These are phyloP conservation scores for Iberis pinnata DNA, from an alignment of 345 rosid genomes.

Conservation along the genomic window DNA sequence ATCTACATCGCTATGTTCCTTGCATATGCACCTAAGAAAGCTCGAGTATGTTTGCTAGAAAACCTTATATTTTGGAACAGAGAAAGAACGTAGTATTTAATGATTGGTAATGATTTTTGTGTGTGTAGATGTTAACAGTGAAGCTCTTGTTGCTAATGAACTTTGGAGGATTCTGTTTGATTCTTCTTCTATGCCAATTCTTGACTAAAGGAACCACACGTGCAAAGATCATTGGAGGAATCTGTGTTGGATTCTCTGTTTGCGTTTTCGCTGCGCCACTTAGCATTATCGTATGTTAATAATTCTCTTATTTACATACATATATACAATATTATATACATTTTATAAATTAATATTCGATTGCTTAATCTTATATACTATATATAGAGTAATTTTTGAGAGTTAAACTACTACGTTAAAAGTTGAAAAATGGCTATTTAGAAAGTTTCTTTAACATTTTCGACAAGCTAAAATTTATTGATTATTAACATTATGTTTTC, in stretches of 20 bases:
- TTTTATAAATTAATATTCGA: too few species aligned
- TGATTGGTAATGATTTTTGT: background rate
- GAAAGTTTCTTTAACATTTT: too few species aligned
- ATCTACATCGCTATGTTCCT: conserved; percentile 49
- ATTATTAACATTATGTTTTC: too few species aligned
- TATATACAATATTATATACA: too few species aligned
- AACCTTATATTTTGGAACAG: background rate
- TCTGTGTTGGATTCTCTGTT: conserved; percentile 41
- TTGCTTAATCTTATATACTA: too few species aligned
- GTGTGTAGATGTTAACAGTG: conserved; percentile 45
- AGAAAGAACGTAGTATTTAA: background rate
- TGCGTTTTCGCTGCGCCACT: conserved; percentile 61
- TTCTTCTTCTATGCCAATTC: conserved; percentile 42
- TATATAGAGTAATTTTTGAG: too few species aligned
- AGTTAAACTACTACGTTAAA: too few species aligned
- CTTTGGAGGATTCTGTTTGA: conserved; percentile 40
- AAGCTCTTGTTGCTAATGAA: conserved; percentile 42
- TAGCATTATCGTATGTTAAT: conserved; percentile 43
- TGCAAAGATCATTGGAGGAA: conserved; percentile 47
- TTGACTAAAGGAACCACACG: conserved; percentile 37
- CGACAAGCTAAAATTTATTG: too few species aligned
- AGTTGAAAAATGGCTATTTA: too few species aligned
- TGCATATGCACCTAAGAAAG: conserved; percentile 43
- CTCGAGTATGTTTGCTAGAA: conserved; percentile 37
- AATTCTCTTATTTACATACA: background rate